Conservation (phyloP, 768 basidiomycete species). For the Lactifluus echinatus region DNA sequence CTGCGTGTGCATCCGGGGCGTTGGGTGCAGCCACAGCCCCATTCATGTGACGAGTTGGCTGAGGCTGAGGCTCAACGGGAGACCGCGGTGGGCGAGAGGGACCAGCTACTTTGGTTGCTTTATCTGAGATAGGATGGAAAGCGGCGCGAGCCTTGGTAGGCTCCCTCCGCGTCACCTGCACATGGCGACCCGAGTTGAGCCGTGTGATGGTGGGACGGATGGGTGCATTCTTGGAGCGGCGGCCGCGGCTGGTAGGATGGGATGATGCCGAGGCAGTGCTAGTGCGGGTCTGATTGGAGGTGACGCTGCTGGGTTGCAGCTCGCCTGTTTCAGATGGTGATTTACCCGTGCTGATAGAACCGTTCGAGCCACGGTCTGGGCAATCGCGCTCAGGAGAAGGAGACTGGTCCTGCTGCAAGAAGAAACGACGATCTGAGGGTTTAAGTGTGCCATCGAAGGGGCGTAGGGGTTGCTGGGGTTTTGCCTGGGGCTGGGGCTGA, state of each 20-base stretch:
- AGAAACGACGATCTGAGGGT: slow-evolving; percentile 35
- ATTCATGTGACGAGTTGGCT: slow-evolving; percentile 19
- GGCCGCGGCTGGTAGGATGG: slow-evolving; percentile 20
- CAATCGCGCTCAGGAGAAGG: slow-evolving; percentile 34
- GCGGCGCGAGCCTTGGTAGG: not conserved
- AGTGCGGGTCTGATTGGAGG: slow-evolving; percentile 29
- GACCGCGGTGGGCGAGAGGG: slow-evolving; percentile 8
- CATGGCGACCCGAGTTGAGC: slow-evolving; percentile 15
- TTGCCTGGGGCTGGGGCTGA: not conserved
- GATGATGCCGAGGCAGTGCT: slow-evolving; percentile 25
- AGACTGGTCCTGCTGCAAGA: slow-evolving; percentile 34
- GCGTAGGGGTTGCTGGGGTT: not conserved
- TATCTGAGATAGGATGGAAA: not conserved
- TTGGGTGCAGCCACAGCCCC: not conserved
- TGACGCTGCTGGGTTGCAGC: slow-evolving; percentile 28
- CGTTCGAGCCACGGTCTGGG: slow-evolving; percentile 22
- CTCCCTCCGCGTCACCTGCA: slow-evolving; percentile 9
- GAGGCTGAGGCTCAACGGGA: slow-evolving; percentile 9
- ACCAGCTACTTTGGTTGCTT: slow-evolving; percentile 6
- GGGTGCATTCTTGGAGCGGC: slow-evolving; percentile 17
- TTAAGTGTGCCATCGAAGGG: slow-evolving; percentile 28
- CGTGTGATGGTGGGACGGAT: slow-evolving; percentile 12
- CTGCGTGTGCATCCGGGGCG: not conserved
- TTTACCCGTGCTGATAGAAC: slow-evolving; percentile 27
- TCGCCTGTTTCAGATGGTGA: slow-evolving; percentile 27